phyloP scores from a whole-genome alignment of 2,329 filamentous ascomycete species.

The Chrysoporthe puriensis region DNA sequence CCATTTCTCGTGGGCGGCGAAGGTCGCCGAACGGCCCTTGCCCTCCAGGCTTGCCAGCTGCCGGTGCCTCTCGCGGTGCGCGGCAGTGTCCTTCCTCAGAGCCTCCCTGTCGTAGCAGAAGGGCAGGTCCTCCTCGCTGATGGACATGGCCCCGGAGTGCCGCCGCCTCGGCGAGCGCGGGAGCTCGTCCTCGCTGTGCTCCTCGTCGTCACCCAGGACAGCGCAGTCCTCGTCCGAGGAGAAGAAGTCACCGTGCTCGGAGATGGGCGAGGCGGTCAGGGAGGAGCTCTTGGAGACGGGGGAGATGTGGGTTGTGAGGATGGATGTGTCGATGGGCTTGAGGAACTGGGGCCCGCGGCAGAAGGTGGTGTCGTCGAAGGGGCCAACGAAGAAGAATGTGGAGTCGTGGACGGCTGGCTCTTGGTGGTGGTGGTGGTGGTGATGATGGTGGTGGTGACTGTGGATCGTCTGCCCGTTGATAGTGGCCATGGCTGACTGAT shows the following conservation, averaged over 20 bases:
- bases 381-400: conserved; percentile 25
- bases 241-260: conserved; percentile 18
- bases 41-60: background rate
- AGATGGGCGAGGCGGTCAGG: conserved; percentile 20
- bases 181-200: conserved; percentile 28
- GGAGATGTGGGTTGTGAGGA: conserved; percentile 18
- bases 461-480: conserved; percentile 14
- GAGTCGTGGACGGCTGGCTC: conserved; percentile 17
- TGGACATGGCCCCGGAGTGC: conserved; percentile 29
- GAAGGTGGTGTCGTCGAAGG: conserved; percentile 28
- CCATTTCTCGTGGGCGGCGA: conserved; percentile 26
- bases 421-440: conserved; percentile 5
- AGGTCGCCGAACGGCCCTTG: conserved; percentile 14
- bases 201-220: conserved; percentile 28
- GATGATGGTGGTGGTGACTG: conserved; percentile 2
- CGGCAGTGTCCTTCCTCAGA: conserved; percentile 25
- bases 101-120: conserved; percentile 27
- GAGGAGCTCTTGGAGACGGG: conserved; percentile 24
- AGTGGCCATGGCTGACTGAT: background rate
- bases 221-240: conserved; percentile 20
- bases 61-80: conserved; percentile 25
- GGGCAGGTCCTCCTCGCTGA: conserved; percentile 29
- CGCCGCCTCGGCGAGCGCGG: conserved; percentile 26
- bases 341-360: conserved; percentile 23
- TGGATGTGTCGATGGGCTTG: conserved; percentile 27